Base-by-base conservation (phyloP, 2,329 filamentous ascomycete genomes). In the Colletotrichum lini region DNA sequence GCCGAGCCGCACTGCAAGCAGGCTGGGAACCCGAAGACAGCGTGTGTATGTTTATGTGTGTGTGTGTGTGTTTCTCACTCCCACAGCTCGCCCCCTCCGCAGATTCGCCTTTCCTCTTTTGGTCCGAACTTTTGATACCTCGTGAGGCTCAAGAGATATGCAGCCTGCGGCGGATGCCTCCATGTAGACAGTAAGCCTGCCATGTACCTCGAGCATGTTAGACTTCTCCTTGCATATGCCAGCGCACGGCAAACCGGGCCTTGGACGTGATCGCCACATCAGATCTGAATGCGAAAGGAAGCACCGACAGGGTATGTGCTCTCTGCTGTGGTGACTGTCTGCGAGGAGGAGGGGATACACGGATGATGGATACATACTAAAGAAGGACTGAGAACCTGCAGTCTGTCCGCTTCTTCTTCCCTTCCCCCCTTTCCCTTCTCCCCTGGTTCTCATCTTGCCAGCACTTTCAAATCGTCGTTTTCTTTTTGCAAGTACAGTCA, bases 351-450 rank as follows among this genome's bases (percentile, higher is more conserved):
- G 35, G 35, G 35, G 8, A 10, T 38, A 8, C 8, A 38, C 35
- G 8, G 35, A 38, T 38, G 2, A 9, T 38, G 35, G 35, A 10
- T 38, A 62, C 50, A 72, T 72, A 72, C 69, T 72, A 72, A 64
- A 72, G 58, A 59, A 71, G 65, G 65, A 53, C 45, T 30, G 40
- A 45, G 53, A 58, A 69, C 65, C 69, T 69, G 65, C 53, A 69
- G 30, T 47, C 21, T 16, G 16, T 16, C 16, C 15, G 15, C 7
- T 63, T n/a, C 18, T 10, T 38, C 9, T 38, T 10, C 35, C 9
- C 35, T 8, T 38, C 16, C 23, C 30, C 23, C 10, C 8, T 42
- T 42, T 13, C 21, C 44, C 40, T 30, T 30, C 26, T 52, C 2
- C 2, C 44, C 26, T 56, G 35, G 35, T 38, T 38, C 35, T 35